A percentile compares a stretch with the other conserved stretches of the same genome.
phyloP scores from a whole-genome alignment of 1,284 basidiomycete species.

The Fomitopsis pinicola region DNA sequence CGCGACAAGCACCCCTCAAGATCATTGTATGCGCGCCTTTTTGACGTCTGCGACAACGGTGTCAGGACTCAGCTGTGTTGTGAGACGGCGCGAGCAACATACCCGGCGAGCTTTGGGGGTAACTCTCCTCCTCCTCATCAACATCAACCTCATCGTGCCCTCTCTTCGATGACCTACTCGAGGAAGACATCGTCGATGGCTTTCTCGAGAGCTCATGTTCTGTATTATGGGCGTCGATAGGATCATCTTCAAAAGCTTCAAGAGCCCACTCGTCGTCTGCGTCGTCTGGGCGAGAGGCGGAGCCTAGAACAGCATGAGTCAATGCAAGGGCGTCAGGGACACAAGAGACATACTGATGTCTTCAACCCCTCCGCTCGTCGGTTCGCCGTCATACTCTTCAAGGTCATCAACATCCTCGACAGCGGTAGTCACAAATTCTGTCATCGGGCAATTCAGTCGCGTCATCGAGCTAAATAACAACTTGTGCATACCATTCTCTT shows the following conservation, averaged over 20 bases:
- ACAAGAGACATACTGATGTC: background rate
- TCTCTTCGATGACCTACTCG: slow-evolving; percentile 46
- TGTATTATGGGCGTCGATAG: background rate
- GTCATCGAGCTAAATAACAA: background rate
- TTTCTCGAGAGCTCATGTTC: background rate
- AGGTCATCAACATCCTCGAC: background rate
- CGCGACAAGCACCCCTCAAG: background rate
- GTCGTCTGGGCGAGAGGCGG: background rate
- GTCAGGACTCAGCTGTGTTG: background rate
- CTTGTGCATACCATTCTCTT: background rate
- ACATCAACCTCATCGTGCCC: slow-evolving; percentile 44
- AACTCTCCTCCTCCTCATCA: slow-evolving; percentile 29
- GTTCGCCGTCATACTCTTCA: slow-evolving; percentile 1
- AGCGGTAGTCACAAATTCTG: background rate
- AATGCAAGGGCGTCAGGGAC: too few relatives aligned
- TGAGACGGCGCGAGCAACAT: slow-evolving; percentile 7
- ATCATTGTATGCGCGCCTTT: slow-evolving; percentile 1
- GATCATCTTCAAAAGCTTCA: background rate
- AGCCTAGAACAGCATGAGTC: background rate
- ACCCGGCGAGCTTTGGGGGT: slow-evolving; percentile 44
- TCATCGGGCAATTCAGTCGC: background rate
- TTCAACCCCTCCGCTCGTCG: background rate
- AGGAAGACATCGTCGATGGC: slow-evolving; percentile 25
- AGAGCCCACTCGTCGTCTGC: slow-evolving; percentile 3
- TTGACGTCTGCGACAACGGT: background rate